A percentile compares a stretch with the other conserved stretches of the same genome.
phyloP scores from a whole-genome alignment of 371 early-diverging fungal genomes.

The Zancudomyces culisetae region DNA sequence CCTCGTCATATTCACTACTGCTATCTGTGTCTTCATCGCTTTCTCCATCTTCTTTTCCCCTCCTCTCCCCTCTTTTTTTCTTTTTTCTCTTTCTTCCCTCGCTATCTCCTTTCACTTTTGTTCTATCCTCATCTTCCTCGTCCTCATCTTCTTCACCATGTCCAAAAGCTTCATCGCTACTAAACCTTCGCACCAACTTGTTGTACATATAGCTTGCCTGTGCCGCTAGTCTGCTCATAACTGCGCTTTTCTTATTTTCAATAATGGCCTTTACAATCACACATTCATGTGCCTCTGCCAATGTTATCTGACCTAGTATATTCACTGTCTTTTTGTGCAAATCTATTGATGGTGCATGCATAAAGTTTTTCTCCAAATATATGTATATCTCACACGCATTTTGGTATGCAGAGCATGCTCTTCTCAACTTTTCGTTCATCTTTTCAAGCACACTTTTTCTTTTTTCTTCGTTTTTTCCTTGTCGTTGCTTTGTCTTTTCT shows the following conservation, averaged over 20 bases:
- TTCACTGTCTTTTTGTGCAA: conserved; percentile 73
- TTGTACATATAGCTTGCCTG: conserved; percentile 64
- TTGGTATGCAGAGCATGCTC: not conserved
- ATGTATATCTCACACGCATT: not conserved
- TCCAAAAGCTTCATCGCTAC: not conserved
- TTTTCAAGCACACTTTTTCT: too few species aligned
- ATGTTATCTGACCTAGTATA: conserved; percentile 60
- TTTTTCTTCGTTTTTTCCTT: too few species aligned
- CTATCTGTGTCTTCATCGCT: not conserved
- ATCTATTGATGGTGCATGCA: conserved; percentile 87
- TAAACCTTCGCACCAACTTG: conserved; percentile 5
- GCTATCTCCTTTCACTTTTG: too few species aligned
- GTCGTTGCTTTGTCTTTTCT: not conserved
- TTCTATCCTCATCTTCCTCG: too few species aligned
- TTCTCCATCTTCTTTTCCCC: too few species aligned
- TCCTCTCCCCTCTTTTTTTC: too few species aligned
- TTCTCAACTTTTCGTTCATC: not conserved
- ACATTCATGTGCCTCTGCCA: conserved; percentile 90
- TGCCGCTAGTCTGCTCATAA: conserved; percentile 76
- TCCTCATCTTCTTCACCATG: too few species aligned
- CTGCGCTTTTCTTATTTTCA: conserved; percentile 64
- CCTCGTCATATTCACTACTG: too few species aligned
- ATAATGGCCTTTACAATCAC: conserved; percentile 65
- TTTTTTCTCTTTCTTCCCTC: too few species aligned
- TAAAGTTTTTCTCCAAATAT: conserved; percentile 52